Base-by-base conservation (phyloP, 371 early-diverging fungal species). In the Mucor ambiguus region DNA sequence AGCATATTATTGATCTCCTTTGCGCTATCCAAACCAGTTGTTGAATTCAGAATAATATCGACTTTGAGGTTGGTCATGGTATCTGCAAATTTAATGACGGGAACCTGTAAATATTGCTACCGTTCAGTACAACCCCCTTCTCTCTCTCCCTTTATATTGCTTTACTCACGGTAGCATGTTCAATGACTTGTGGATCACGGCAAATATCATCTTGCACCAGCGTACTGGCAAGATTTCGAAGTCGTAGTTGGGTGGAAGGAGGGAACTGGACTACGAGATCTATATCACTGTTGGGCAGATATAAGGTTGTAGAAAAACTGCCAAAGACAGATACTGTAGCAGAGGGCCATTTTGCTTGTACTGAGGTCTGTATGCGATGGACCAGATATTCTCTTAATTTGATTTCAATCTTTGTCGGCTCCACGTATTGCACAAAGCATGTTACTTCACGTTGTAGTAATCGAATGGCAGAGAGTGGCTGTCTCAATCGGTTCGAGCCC, bases 21-120 rank as follows among this genome's bases (percentile, higher is more conserved):
- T 0, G 90, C 92, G 38, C 91, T 85, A 11, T 81, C 70, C 5
- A 94, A 56, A 2, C 98, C 97, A 38, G 80, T 79, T 18, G 68
- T 73, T 10, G 91, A 80, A 74, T 97, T 92, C 65, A 96, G 70
- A 14, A 90, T 87, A 52, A 98, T 89, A 74, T 98, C 99, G 20
- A 96, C 86, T n/a, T 87, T 83, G 54, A 89, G 81, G 3, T 78
- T 76, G 10, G 92, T 91, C n/a, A 90, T 69, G 9, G 64, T 59
- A 67, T 96, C 96, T 26, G 74, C 78, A 61, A 90, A 88, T 77
- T 98, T 99, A 63, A 99, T 87, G 56, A 99, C 94, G 6, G 99
- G 99, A 4, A 98, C 95, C 75, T 92, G 78, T 11, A 30, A 6
- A 30, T 4, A 26, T 16, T 52, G 24, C 12, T 4, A 16, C 12